Evolutionary conservation across 164 flowering plant species (phyloP), one percentile per base, ranked within the genome.

Genomic region (Paratinospora sagittata): DNA sequence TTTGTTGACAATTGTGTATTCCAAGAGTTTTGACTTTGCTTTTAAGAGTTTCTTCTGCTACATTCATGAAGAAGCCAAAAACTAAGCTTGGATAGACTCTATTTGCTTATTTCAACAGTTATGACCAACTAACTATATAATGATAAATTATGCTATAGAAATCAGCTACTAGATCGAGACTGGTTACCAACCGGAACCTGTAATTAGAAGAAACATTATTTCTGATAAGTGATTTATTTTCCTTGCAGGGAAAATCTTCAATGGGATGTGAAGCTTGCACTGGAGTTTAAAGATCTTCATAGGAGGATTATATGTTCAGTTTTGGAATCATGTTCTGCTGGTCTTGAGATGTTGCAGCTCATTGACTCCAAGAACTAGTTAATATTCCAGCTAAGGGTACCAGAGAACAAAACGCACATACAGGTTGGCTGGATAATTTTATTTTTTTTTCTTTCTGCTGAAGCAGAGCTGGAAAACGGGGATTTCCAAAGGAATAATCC

Each of bases 191-290:
- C 58, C 63, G 17, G 34, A 26, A 64, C 23, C 27, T 67, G 34
- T 24, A 23, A 21, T 17, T n/a, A n/a, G 19, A 34, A 64, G 10
- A n/a, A n/a, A 12, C 6, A 26, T 36, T 17, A 19, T 70, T 58
- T 14, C 21, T 62, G 24, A 65, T 21, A 12, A 1, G 14, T 26
- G 30, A 34, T 13, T n/a, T 17, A 13, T 19, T n/a, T 10, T 72
- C 13, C 26, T 24, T 69, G 55, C 82, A 88, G 91, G 63, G 79
- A 78, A 69, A 72, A 67, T 52, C 43, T 55, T 6, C 70, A 75
- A 49, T 88, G 92, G 98, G 98, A 89, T 75, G 85, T 91, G 60
- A 87, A 84, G 76, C 73, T 90, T 58, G 96, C 96, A 9, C 26
- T 80, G 78, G 85, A 84, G 26, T 91, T 65, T 76, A 93, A 87